Percentiles rank a stretch among this genome's conserved stretches.
Conservation (phyloP, 768 basidiomycete genomes). For the Leccinum truebloodii region DNA sequence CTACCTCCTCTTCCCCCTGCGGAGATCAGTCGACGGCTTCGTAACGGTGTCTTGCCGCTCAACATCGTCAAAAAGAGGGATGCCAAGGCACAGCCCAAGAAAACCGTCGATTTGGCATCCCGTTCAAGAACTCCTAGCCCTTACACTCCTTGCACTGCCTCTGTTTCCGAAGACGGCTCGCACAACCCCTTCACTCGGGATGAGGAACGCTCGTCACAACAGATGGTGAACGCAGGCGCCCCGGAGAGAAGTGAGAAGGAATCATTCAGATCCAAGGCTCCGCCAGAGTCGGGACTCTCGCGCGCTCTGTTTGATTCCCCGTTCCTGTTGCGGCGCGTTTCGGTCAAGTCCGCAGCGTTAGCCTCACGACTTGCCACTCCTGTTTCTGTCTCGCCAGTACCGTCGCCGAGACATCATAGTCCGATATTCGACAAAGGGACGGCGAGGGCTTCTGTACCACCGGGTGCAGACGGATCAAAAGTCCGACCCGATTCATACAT, state of each 20-base stretch:
- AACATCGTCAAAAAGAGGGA: not conserved
- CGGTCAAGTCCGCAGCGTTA: slow-evolving; percentile 12
- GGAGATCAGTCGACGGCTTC: slow-evolving; percentile 16
- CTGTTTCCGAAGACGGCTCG: not conserved
- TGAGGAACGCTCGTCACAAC: not conserved
- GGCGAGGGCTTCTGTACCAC: slow-evolving; percentile 6
- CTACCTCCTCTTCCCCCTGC: slow-evolving; percentile 1
- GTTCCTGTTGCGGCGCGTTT: slow-evolving; percentile 1
- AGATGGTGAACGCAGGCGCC: not conserved
- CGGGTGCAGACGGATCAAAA: not conserved
- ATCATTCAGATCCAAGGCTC: slow-evolving; percentile 12
- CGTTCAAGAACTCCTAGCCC: slow-evolving; percentile 2
- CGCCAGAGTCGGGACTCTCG: slow-evolving; percentile 8
- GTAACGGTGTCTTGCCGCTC: slow-evolving; percentile 12
- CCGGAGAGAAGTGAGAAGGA: slow-evolving; percentile 1
- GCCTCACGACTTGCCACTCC: slow-evolving; percentile 13
- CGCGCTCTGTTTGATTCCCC: slow-evolving; percentile 1
- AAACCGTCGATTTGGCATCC: not conserved
- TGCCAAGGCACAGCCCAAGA: not conserved
- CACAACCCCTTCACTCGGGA: not conserved
- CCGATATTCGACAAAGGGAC: slow-evolving; percentile 14
- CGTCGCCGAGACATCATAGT: not conserved
- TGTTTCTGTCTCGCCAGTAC: not conserved
- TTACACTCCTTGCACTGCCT: slow-evolving; percentile 3
- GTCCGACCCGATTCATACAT: not conserved